Conservation (phyloP, 345 rosid genomes). For the Citrus sinensis region DNA sequence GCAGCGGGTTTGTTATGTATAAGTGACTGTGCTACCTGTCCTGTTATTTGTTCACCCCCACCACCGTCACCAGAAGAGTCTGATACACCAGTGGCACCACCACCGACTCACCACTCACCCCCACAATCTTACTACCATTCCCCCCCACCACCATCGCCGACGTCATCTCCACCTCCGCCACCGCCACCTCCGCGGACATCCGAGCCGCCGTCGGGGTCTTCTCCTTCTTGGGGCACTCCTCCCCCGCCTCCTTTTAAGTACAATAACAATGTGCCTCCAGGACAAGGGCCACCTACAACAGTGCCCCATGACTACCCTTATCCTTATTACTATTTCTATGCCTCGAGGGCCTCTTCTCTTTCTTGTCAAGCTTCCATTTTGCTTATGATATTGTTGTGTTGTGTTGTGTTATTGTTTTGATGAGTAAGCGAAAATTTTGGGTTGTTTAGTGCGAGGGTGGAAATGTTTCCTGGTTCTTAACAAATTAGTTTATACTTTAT, state of each 20-base stretch:
- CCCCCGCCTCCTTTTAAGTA: slow-evolving; percentile 51
- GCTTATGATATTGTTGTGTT: neutral
- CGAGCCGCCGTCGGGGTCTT: slow-evolving; percentile 2
- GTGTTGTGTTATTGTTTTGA: neutral
- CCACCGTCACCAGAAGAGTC: slow-evolving; percentile 17
- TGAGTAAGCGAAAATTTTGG: neutral
- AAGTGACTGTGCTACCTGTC: slow-evolving; percentile 46
- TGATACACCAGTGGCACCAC: slow-evolving; percentile 16
- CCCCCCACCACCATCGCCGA: slow-evolving; percentile 19
- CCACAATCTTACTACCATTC: slow-evolving; percentile 12
- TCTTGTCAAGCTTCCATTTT: slow-evolving; percentile 5
- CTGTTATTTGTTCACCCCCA: slow-evolving; percentile 41
- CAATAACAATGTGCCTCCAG: slow-evolving; percentile 24
- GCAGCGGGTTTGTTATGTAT: slow-evolving; percentile 34
- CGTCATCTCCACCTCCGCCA: neutral
- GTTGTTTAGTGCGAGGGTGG: neutral
- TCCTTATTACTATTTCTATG: slow-evolving; percentile 58
- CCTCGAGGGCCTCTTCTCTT: slow-evolving; percentile 34
- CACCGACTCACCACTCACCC: slow-evolving; percentile 22
- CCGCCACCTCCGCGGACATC: neutral
- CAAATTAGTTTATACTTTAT: neutral
- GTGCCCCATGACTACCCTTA: slow-evolving; percentile 35
- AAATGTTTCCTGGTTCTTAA: neutral
- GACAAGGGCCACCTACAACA: slow-evolving; percentile 25
- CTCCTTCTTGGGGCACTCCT: slow-evolving; percentile 18